Conservation (phyloP, 805 yeast species). For the Candida methanosorbosa region DNA sequence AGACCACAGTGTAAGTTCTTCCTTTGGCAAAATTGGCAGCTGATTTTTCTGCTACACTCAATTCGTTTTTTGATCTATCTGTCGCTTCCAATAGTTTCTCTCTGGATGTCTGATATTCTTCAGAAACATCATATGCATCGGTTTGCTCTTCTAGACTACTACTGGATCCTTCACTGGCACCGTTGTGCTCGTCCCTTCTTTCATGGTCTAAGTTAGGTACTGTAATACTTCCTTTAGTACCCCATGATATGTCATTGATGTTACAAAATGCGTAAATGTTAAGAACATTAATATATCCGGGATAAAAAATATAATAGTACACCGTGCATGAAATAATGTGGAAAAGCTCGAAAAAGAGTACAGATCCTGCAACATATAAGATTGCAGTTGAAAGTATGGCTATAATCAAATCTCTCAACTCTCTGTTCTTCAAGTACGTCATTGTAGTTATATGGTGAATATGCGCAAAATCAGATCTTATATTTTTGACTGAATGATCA, state of each 20-base stretch:
- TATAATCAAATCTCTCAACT: constrained; percentile 79
- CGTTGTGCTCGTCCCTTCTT: constrained; percentile 10
- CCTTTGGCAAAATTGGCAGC: constrained; percentile 79
- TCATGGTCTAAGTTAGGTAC: constrained; percentile 53
- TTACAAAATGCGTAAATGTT: constrained; percentile 93
- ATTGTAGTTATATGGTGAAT: too few species aligned
- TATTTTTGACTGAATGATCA: constrained; percentile 44
- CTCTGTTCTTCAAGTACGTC: too few species aligned
- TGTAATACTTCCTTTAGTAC: constrained; percentile 79
- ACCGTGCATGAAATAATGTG: constrained; percentile 79
- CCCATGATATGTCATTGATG: constrained; percentile 94
- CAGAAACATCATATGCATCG: constrained; percentile 18
- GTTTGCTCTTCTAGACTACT: constrained; percentile 23
- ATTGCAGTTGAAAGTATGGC: constrained; percentile 78
- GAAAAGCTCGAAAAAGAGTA: constrained; percentile 80
- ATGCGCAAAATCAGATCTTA: too few species aligned
- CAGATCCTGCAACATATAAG: constrained; percentile 69
- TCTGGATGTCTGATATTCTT: background rate
- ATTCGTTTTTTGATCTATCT: constrained; percentile 32
- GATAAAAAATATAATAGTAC: constrained; percentile 76
- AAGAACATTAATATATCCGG: constrained; percentile 82
- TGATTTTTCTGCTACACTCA: constrained; percentile 31
- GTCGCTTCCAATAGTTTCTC: too few species aligned
- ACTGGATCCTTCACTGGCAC: constrained; percentile 17
- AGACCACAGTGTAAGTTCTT: constrained; percentile 77